Evolutionary conservation across 1,284 basidiomycete genomes (phyloP).

Genomic region (Cutaneotrichosporon dermatis): DNA sequence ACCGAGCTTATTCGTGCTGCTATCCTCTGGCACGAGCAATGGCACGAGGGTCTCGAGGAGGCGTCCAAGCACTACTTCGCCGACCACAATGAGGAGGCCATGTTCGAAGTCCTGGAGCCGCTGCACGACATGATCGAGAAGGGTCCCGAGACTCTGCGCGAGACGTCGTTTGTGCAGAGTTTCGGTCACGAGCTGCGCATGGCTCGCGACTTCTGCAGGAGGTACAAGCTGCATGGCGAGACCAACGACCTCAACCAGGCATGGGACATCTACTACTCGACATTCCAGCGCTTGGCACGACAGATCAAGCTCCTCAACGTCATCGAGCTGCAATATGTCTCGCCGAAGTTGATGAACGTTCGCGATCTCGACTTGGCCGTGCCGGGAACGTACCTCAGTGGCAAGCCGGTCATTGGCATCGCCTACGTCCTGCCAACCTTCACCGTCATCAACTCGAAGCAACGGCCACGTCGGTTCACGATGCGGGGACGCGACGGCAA

Average conservation of each 20-base stretch:
- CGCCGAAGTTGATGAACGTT: conserved; percentile 83
- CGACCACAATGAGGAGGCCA: conserved; percentile 96
- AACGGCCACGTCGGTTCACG: conserved; percentile 84
- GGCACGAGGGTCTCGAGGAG: conserved; percentile 98
- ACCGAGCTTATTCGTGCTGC: conserved; percentile 95
- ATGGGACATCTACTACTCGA: conserved; percentile 99
- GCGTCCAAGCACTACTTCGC: conserved; percentile 96
- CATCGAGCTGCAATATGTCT: conserved; percentile 95
- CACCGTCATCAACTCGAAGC: conserved; percentile 95
- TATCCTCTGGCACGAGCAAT: conserved; percentile 98
- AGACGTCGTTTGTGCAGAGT: conserved; percentile 91
- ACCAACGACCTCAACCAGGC: conserved; percentile 89
- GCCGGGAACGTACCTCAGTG: conserved; percentile 92
- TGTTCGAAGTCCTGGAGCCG: conserved; percentile 92
- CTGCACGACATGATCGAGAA: conserved; percentile 89
- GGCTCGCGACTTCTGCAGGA: conserved; percentile 85
- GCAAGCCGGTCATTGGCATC: conserved; percentile 80
- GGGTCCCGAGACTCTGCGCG: conserved; percentile 87
- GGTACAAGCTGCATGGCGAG: conserved; percentile 84
- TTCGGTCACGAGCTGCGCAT: conserved; percentile 91
- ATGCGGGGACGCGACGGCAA: conserved; percentile 88
- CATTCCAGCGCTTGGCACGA: conserved; percentile 96
- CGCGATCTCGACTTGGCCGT: conserved; percentile 90
- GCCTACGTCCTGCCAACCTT: conserved; percentile 77
- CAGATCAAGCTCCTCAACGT: conserved; percentile 85